Conservation (phyloP, 345 rosid genomes). For the rapeseed (Brassica napus) region DNA sequence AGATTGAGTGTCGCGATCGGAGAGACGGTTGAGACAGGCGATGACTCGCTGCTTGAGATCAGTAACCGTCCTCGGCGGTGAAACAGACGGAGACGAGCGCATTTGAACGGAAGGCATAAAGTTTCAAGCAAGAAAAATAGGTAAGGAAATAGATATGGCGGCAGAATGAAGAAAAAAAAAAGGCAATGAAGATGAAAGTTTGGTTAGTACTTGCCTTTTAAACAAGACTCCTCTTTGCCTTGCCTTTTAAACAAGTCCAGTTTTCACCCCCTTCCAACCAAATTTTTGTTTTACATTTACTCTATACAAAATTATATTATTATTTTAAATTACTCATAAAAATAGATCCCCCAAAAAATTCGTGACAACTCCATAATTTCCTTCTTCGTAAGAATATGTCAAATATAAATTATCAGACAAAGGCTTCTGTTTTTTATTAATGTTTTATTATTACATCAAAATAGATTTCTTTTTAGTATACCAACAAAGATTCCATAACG, state of each 20-base stretch:
- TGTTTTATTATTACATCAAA: neutral
- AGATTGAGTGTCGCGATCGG: slow-evolving; percentile 88
- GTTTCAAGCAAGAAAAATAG: neutral
- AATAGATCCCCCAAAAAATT: no score
- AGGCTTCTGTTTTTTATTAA: neutral
- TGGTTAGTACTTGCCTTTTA: slow-evolving; percentile 35
- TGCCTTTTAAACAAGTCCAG: slow-evolving; percentile 39
- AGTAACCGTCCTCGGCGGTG: slow-evolving; percentile 36
- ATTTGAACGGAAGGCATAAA: slow-evolving; percentile 45
- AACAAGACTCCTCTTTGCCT: slow-evolving; percentile 29
- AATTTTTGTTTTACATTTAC: neutral
- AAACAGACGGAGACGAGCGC: slow-evolving; percentile 40
- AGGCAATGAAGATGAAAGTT: slow-evolving; percentile 14
- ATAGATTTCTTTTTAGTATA: neutral
- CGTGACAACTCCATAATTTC: neutral
- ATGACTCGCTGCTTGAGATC: slow-evolving; percentile 78
- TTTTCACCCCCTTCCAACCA: slow-evolving; percentile 23
- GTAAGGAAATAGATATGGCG: slow-evolving; percentile 32
- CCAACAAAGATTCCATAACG: neutral
- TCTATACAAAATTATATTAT: neutral
- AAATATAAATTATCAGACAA: neutral
- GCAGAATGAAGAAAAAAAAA: no score
- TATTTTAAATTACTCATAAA: no score
- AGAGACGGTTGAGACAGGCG: slow-evolving; percentile 82
- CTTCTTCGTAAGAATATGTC: neutral